Conservation (phyloP, 352 stramenopile species). For the Aphanomyces invadans region DNA sequence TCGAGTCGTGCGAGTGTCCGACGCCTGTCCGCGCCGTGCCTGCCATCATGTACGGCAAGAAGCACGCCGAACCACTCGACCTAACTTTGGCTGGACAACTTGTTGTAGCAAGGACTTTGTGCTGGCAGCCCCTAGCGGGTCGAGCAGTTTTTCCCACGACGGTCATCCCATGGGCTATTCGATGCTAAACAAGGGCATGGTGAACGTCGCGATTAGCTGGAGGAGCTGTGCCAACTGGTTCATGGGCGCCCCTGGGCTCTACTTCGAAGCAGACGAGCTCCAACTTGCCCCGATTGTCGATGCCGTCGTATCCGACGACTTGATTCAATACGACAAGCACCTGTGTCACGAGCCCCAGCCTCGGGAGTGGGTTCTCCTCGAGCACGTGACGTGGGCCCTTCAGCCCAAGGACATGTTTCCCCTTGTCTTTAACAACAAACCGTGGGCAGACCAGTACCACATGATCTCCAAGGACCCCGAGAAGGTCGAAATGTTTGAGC, state of each 20-base stretch:
- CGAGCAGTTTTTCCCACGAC: conserved; percentile 7
- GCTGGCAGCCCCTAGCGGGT: conserved; percentile 12
- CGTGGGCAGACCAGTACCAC: conserved; percentile 14
- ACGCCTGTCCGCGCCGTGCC: conserved; percentile 21
- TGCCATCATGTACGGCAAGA: conserved; percentile 18
- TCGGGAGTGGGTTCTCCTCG: conserved; percentile 21
- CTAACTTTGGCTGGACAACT: no score
- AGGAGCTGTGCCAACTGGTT: conserved; percentile 17
- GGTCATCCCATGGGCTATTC: conserved; percentile 16
- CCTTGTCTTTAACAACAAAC: conserved; percentile 21
- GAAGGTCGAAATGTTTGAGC: conserved; percentile 19
- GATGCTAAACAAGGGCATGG: conserved; percentile 23
- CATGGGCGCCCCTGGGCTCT: conserved; percentile 8
- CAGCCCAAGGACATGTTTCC: conserved; percentile 24
- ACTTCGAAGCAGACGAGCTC: conserved; percentile 13
- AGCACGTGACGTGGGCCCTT: conserved; percentile 20
- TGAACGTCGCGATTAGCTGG: conserved; percentile 21
- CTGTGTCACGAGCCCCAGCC: background rate
- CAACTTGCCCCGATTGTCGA: conserved; percentile 14
- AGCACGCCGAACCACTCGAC: background rate
- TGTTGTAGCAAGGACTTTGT: conserved; percentile 23
- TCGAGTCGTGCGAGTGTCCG: conserved; percentile 17
- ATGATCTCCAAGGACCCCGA: conserved; percentile 12
- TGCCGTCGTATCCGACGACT: conserved; percentile 2
- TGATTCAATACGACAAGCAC: conserved; percentile 22